A percentile compares a stretch with the other conserved stretches of the same genome.
Evolutionary conservation across 495 filamentous ascomycete species (phyloP).

Genomic region (Xylaria bambusicola): DNA sequence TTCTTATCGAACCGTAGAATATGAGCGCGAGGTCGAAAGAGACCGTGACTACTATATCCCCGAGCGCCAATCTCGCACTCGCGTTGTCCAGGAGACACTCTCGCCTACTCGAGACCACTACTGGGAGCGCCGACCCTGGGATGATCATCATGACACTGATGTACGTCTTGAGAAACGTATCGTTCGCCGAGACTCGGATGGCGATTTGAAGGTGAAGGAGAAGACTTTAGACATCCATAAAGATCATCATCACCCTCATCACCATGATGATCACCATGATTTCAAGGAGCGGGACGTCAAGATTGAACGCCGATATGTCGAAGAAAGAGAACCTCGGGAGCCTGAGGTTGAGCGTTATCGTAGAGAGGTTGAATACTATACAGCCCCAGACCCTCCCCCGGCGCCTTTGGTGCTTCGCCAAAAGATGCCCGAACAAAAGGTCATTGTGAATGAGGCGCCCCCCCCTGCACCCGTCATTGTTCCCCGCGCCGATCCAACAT

Average conservation of each 20-base stretch:
- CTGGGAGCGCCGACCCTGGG: conserved; percentile 46
- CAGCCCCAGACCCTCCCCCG: conserved; percentile 49
- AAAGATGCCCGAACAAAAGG: conserved; percentile 60
- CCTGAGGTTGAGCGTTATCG: conserved; percentile 62
- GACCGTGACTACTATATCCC: conserved; percentile 36
- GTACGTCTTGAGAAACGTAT: conserved; percentile 47
- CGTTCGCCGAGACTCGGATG: conserved; percentile 40
- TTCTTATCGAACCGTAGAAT: conserved; percentile 48
- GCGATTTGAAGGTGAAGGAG: conserved; percentile 31
- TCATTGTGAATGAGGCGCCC: conserved; percentile 74
- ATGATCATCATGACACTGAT: conserved; percentile 42
- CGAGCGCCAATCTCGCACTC: conserved; percentile 30
- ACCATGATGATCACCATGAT: conserved; percentile 36
- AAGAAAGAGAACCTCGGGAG: conserved; percentile 46
- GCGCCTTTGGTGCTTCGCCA: conserved; percentile 68
- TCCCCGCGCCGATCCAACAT: conserved; percentile 64
- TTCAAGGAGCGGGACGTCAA: conserved; percentile 46
- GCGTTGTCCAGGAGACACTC: conserved; percentile 42
- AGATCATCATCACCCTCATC: conserved; percentile 38
- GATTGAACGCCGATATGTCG: conserved; percentile 48
- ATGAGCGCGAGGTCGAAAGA: conserved; percentile 54
- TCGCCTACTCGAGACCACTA: conserved; percentile 37
- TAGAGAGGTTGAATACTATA: conserved; percentile 69
- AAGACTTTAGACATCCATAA: conserved; percentile 28
- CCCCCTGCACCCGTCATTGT: conserved; percentile 65